Percentiles rank a stretch among this genome's conserved stretches.
Evolutionary conservation across 73 alveolate species (phyloP).

Genomic region (Vitrella brassicaformis): DNA sequence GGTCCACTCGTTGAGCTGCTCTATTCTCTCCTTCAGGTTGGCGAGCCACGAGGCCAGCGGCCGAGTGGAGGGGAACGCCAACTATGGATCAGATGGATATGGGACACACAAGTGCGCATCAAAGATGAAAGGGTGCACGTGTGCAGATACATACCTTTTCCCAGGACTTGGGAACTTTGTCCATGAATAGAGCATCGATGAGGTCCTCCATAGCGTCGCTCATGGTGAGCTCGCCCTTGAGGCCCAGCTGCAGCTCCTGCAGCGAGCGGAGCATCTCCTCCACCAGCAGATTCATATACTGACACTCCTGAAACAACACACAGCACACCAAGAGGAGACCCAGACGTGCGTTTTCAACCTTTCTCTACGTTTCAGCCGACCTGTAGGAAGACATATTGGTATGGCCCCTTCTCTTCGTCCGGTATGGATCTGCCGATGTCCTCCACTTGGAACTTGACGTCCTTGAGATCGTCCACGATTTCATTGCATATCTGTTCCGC

Average conservation of each 20-base stretch:
- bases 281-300: slow-evolving; percentile 67
- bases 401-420: slow-evolving; percentile 85
- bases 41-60: slow-evolving; percentile 86
- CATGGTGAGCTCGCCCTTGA: slow-evolving; percentile 91
- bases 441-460: slow-evolving; percentile 56
- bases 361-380: neutral
- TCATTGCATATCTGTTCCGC: slow-evolving; percentile 59
- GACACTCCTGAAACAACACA: slow-evolving; percentile 74
- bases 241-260: slow-evolving; percentile 73
- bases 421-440: slow-evolving; percentile 54
- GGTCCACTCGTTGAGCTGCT: neutral
- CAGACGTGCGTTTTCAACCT: neutral
- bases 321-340: too few relatives aligned
- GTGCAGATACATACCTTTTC: neutral
- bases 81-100: slow-evolving; percentile 2
- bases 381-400: slow-evolving; percentile 78
- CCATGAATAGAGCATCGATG: slow-evolving; percentile 60
- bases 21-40: slow-evolving; percentile 56
- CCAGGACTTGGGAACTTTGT: slow-evolving; percentile 76
- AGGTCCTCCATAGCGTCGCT: slow-evolving; percentile 80
- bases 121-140: too few relatives aligned
- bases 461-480: slow-evolving; percentile 54
- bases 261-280: slow-evolving; percentile 70
- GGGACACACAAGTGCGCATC: too few relatives aligned
- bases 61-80: slow-evolving; percentile 82